These are phyloP conservation scores for Botrytis hyacinthi DNA, from an alignment of 2,329 filamentous ascomycete species.

Conservation along the genomic window DNA sequence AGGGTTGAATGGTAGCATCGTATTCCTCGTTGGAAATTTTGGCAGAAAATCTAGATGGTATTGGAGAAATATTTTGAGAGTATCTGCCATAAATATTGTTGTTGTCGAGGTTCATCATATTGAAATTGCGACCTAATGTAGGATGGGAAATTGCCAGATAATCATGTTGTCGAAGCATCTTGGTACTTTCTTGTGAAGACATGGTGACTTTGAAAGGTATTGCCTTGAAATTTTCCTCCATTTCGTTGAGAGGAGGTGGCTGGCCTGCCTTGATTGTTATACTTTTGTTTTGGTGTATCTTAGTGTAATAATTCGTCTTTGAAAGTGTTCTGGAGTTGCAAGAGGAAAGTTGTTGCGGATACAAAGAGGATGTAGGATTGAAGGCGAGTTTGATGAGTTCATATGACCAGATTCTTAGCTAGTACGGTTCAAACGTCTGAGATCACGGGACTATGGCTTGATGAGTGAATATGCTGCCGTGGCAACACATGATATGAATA, in stretches of 20 bases:
- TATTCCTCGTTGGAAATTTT: rapidly evolving
- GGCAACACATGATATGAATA: neutral
- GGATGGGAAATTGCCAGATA: rapidly evolving
- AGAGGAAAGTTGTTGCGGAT: neutral
- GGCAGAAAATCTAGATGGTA: no score
- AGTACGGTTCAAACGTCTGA: neutral
- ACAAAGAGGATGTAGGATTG: neutral
- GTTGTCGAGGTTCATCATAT: neutral
- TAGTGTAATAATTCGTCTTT: neutral
- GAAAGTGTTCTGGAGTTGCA: no score
- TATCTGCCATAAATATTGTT: neutral
- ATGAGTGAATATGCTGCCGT: neutral
- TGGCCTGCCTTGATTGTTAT: neutral
- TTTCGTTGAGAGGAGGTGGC: neutral
- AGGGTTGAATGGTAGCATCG: no score
- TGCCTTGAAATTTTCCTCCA: neutral
- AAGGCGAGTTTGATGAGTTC: neutral
- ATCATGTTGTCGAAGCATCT: neutral
- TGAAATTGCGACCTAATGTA: rapidly evolving
- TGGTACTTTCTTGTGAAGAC: rapidly evolving
- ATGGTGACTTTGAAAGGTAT: neutral
- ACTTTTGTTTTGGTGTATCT: neutral
- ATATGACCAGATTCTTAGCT: neutral
- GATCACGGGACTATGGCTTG: neutral
- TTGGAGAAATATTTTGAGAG: neutral